phyloP scores from a whole-genome alignment of 2,329 filamentous ascomycete species.

The Furcasterigmium sp. region DNA sequence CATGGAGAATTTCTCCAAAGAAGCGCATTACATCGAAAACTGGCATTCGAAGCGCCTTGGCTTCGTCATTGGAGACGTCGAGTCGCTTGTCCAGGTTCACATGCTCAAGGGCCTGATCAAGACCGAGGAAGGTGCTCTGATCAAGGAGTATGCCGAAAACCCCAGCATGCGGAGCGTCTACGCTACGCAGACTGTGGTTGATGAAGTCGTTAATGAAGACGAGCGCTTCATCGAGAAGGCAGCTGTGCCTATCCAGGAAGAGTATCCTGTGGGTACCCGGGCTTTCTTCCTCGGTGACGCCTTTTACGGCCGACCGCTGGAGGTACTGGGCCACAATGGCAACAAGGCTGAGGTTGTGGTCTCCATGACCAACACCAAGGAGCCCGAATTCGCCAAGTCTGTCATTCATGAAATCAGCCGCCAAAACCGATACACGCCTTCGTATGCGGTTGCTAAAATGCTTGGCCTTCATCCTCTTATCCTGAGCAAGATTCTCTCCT shows the following conservation, averaged over 20 bases:
- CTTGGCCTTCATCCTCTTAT: slow-evolving; percentile 80
- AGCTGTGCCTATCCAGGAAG: slow-evolving; percentile 83
- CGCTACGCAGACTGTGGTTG: slow-evolving; percentile 85
- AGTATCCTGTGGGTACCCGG: slow-evolving; percentile 77
- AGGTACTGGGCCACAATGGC: slow-evolving; percentile 68
- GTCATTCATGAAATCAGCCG: slow-evolving; percentile 68
- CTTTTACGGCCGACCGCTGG: slow-evolving; percentile 85
- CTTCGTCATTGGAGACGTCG: slow-evolving; percentile 79
- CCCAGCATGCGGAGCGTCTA: slow-evolving; percentile 83
- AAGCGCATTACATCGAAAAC: slow-evolving; percentile 76
- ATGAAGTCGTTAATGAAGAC: slow-evolving; percentile 85
- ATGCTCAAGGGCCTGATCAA: slow-evolving; percentile 89
- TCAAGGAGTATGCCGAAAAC: slow-evolving; percentile 89
- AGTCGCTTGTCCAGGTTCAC: slow-evolving; percentile 86
- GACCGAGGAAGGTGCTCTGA: slow-evolving; percentile 81
- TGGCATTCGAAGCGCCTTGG: slow-evolving; percentile 89
- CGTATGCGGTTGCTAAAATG: slow-evolving; percentile 80
- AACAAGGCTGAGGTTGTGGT: slow-evolving; percentile 77
- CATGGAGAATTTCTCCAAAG: slow-evolving; percentile 78
- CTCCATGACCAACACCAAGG: slow-evolving; percentile 64
- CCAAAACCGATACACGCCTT: slow-evolving; percentile 73
- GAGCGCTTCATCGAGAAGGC: slow-evolving; percentile 86
- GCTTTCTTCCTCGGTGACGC: slow-evolving; percentile 94
- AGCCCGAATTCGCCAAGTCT: slow-evolving; percentile 73
- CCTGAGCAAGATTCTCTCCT: slow-evolving; percentile 92